phyloP scores from a whole-genome alignment of 2,329 filamentous ascomycete species.

The Helotiales sp. region DNA sequence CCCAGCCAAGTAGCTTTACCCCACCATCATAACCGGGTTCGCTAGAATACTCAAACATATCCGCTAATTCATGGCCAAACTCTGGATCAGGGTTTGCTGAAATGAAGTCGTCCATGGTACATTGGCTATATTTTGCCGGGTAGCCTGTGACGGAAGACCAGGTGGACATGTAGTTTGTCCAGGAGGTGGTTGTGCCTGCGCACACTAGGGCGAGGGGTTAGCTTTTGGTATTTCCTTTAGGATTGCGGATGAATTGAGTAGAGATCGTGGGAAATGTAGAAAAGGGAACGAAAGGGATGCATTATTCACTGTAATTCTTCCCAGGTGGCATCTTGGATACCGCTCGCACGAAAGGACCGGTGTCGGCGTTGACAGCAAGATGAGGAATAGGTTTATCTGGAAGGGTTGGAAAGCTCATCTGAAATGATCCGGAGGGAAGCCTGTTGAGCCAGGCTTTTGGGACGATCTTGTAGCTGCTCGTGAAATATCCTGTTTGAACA shows the following conservation, averaged over 20 bases:
- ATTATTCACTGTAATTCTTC: slow-evolving; percentile 21
- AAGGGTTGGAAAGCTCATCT: slow-evolving; percentile 48
- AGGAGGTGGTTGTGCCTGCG: slow-evolving; percentile 14
- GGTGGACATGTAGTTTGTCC: slow-evolving; percentile 17
- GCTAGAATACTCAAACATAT: slow-evolving; percentile 33
- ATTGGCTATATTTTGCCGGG: slow-evolving; percentile 8
- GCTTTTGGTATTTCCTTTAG: neutral
- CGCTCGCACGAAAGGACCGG: slow-evolving; percentile 33
- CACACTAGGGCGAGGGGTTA: neutral
- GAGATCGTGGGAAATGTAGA: neutral
- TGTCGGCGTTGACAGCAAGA: slow-evolving; percentile 46
- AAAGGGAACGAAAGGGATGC: too few relatives aligned
- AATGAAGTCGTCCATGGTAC: slow-evolving; percentile 31
- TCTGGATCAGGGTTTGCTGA: slow-evolving; percentile 27
- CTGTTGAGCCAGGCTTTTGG: slow-evolving; percentile 48
- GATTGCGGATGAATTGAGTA: neutral
- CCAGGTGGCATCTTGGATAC: slow-evolving; percentile 27
- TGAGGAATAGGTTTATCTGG: slow-evolving; percentile 44
- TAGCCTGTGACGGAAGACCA: slow-evolving; percentile 18
- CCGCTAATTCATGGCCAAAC: slow-evolving; percentile 32
- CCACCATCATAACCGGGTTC: slow-evolving; percentile 39
- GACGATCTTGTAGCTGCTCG: slow-evolving; percentile 47
- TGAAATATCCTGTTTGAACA: slow-evolving; percentile 37
- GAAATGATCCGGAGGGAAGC: slow-evolving; percentile 42
- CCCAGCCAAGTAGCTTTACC: slow-evolving; percentile 26